Conservation (phyloP, 2,329 filamentous ascomycete species). For the Hirsutella minnesotensis region DNA sequence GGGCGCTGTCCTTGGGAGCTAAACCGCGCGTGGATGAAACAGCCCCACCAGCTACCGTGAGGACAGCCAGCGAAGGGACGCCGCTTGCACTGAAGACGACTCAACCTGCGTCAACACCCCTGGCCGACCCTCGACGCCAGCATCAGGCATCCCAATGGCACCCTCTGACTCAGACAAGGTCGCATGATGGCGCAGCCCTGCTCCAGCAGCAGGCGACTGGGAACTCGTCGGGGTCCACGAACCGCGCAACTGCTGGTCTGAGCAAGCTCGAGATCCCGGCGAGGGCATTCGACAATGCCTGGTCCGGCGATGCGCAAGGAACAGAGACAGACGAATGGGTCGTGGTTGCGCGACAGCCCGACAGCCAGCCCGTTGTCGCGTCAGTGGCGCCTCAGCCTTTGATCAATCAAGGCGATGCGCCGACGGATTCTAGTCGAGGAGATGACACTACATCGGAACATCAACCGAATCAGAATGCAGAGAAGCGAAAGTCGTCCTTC, state of each 20-base stretch:
- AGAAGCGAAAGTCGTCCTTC: conserved; percentile 38
- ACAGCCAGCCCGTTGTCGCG: too few relatives aligned
- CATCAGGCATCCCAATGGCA: not conserved
- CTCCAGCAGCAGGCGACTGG: not conserved
- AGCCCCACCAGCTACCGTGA: conserved; percentile 10
- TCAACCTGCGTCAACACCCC: conserved; percentile 3
- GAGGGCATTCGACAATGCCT: not conserved
- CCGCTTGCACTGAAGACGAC: conserved; percentile 5
- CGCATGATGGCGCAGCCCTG: not conserved
- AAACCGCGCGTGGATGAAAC: conserved; percentile 16
- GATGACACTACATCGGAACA: conserved; percentile 8
- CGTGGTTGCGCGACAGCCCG: too few relatives aligned
- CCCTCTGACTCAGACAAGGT: not conserved
- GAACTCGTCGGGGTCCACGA: not conserved
- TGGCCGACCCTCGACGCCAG: not conserved
- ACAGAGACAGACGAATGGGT: too few relatives aligned
- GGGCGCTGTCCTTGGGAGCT: conserved; percentile 26
- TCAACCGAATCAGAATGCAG: conserved; percentile 11
- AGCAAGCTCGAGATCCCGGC: conserved; percentile 7
- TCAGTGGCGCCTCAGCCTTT: too few relatives aligned
- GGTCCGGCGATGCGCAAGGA: not conserved
- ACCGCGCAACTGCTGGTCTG: conserved; percentile 6
- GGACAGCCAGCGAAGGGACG: conserved; percentile 8
- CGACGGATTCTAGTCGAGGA: too few relatives aligned
- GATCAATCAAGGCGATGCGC: too few relatives aligned